phyloP scores from a whole-genome alignment of 2,329 filamentous ascomycete genomes.

The Botrytis fabae region DNA sequence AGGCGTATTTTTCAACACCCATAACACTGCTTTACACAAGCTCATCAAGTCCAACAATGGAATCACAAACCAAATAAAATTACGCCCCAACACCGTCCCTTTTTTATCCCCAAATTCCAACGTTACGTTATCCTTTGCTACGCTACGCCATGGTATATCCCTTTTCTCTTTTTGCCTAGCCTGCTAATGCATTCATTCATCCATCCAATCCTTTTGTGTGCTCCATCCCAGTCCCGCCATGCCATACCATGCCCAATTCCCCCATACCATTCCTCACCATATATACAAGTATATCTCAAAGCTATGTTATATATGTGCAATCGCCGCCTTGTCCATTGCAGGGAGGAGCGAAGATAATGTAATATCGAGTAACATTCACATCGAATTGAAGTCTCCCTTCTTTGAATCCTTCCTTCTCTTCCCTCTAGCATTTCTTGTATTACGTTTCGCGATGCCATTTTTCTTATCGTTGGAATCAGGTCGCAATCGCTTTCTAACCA shows the following conservation, averaged over 20 bases:
- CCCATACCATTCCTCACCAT: not conserved
- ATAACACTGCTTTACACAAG: too few relatives aligned
- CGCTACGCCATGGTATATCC: not conserved
- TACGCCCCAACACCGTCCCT: not conserved
- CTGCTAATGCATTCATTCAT: not conserved
- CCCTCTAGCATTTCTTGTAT: not conserved
- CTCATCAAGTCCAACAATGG: not conserved
- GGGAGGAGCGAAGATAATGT: not conserved
- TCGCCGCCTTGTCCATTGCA: not conserved
- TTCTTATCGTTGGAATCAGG: not conserved
- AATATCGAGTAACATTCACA: not conserved
- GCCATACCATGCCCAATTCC: not conserved
- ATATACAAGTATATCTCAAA: not conserved
- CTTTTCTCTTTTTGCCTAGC: not conserved
- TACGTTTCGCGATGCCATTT: not conserved
- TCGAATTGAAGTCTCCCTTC: not conserved
- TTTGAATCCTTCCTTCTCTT: not conserved
- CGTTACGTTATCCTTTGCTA: not conserved
- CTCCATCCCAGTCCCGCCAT: not conserved
- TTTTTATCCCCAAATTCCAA: not conserved
- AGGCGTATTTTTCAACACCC: not conserved
- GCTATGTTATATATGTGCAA: not conserved
- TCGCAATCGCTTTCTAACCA: not conserved
- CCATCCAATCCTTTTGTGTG: not conserved
- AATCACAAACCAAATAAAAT: not conserved